phyloP scores from a whole-genome alignment of 2,329 filamentous ascomycete species.

The Microdochium nivale region DNA sequence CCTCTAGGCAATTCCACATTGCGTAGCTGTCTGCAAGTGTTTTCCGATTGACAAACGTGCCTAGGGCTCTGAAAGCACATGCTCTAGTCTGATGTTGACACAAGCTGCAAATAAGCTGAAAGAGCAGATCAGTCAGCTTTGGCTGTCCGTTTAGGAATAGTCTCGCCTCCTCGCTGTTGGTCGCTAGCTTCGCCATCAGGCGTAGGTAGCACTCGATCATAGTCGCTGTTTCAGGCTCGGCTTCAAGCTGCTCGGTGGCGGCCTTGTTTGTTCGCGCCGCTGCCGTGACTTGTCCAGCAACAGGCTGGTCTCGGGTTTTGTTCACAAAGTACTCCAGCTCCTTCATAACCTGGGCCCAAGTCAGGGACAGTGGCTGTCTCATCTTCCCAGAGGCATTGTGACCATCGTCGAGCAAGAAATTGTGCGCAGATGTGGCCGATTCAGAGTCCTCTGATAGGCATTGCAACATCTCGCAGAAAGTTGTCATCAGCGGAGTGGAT shows the following conservation, averaged over 20 bases:
- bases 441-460: slow-evolving; percentile 76
- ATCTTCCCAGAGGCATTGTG: slow-evolving; percentile 67
- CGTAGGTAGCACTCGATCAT: slow-evolving; percentile 94
- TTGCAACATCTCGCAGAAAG: slow-evolving; percentile 93
- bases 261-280: slow-evolving; percentile 54
- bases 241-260: slow-evolving; percentile 60
- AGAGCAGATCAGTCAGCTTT: slow-evolving; percentile 64
- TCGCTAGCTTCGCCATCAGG: slow-evolving; percentile 73
- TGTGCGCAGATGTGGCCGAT: slow-evolving; percentile 77
- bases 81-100: slow-evolving; percentile 73
- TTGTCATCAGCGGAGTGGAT: slow-evolving; percentile 90
- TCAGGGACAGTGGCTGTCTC: slow-evolving; percentile 74
- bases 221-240: slow-evolving; percentile 85
- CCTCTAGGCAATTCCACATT: slow-evolving; percentile 76
- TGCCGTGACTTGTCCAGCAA: slow-evolving; percentile 40
- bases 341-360: slow-evolving; percentile 86
- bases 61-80: slow-evolving; percentile 72
- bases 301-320: slow-evolving; percentile 66
- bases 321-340: slow-evolving; percentile 79
- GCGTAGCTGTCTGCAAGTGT: slow-evolving; percentile 54
- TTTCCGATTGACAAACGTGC: slow-evolving; percentile 69
- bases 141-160: slow-evolving; percentile 64
- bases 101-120: slow-evolving; percentile 68
- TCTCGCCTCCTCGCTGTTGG: slow-evolving; percentile 64
- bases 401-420: slow-evolving; percentile 82